Conservation (phyloP, 768 basidiomycete genomes). For the Butyriboletus loyo region DNA sequence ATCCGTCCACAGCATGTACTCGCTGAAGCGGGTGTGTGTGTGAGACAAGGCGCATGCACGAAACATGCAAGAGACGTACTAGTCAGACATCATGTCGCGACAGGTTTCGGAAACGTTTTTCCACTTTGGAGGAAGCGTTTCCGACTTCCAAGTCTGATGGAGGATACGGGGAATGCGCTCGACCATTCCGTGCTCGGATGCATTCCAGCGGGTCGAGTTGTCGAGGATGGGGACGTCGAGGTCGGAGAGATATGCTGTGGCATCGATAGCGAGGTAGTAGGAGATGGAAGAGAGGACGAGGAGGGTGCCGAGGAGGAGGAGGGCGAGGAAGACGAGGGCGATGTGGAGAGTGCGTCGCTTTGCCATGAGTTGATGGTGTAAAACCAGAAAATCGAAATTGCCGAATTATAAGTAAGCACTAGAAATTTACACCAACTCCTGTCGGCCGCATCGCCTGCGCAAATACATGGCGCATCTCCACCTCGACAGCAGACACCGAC, state of each 20-base stretch:
- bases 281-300: conserved; percentile 89
- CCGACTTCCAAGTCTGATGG: conserved; percentile 98
- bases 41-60: conserved; percentile 12
- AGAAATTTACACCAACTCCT: conserved; percentile 19
- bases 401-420: not conserved
- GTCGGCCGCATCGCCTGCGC: conserved; percentile 42
- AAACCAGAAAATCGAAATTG: not conserved
- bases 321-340: conserved; percentile 56
- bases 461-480: conserved; percentile 50
- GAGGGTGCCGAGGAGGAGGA: conserved; percentile 85
- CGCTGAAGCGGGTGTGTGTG: conserved; percentile 49
- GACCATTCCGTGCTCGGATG: conserved; percentile 53
- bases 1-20: conserved; percentile 98
- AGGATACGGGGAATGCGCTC: conserved; percentile 89
- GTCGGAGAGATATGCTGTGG: conserved; percentile 76
- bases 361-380: conserved; percentile 31
- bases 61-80: conserved; percentile 54
- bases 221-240: conserved; percentile 61
- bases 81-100: conserved; percentile 91
- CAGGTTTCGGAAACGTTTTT: conserved; percentile 77
- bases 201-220: conserved; percentile 60
- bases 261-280: conserved; percentile 81
- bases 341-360: conserved; percentile 46
- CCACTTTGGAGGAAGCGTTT: conserved; percentile 82
- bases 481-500: conserved; percentile 46